phyloP scores from a whole-genome alignment of 768 basidiomycete species.

The Amanita phalloides region DNA sequence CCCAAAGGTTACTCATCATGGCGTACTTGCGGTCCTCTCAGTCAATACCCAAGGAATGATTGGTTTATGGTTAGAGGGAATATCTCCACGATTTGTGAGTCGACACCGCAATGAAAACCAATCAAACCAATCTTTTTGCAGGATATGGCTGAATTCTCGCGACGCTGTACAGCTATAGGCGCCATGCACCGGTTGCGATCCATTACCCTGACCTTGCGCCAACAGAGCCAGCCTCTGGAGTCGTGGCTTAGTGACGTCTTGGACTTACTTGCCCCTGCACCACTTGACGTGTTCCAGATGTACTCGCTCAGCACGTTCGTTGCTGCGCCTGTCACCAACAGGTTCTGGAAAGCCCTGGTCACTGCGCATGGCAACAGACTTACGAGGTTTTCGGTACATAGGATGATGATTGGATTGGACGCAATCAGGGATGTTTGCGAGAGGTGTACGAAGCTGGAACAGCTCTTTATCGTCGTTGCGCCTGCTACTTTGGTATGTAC shows the following conservation, averaged over 20 bases:
- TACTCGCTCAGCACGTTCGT: constrained; percentile 37
- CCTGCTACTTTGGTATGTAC: constrained; percentile 32
- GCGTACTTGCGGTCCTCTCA: constrained; percentile 41
- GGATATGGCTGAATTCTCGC: constrained; percentile 42
- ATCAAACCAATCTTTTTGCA: constrained; percentile 14
- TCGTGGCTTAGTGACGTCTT: constrained; percentile 35
- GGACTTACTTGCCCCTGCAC: constrained; percentile 33
- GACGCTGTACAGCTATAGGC: constrained; percentile 20
- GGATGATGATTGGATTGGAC: constrained; percentile 43
- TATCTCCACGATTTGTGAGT: constrained; percentile 50
- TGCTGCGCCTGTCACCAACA: constrained; percentile 27
- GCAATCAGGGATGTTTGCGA: constrained; percentile 44
- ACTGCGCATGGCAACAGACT: constrained; percentile 39
- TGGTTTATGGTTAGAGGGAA: constrained; percentile 48
- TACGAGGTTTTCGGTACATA: constrained; percentile 49
- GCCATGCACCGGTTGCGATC: constrained; percentile 36
- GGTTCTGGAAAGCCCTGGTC: constrained; percentile 43
- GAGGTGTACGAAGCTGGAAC: constrained; percentile 41
- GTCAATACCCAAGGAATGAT: constrained; percentile 34
- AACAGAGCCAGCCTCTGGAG: constrained; percentile 19
- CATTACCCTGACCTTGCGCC: constrained; percentile 45
- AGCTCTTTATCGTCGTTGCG: constrained; percentile 53
- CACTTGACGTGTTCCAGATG: constrained; percentile 52
- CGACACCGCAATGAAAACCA: background rate
- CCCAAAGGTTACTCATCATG: constrained; percentile 51